A percentile compares a stretch with the other conserved stretches of the same genome.
Conservation (phyloP, 106 monocot species). For the Chionographis japonica region DNA sequence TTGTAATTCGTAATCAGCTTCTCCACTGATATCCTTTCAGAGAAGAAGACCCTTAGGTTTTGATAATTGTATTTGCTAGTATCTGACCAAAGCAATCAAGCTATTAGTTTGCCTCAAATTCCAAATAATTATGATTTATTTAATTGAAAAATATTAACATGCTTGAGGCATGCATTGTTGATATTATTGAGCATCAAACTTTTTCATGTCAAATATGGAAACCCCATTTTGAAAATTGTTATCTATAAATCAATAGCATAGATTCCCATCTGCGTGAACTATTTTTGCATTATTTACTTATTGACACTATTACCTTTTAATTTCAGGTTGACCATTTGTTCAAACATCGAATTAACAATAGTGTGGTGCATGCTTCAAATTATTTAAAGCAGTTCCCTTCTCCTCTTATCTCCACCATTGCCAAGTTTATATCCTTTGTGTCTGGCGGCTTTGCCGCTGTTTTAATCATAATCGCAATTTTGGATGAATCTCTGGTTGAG, state of each 20-base stretch:
- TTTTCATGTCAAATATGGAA: no score
- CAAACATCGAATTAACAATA: conserved; percentile 75
- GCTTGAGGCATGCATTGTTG: no score
- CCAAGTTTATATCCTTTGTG: conserved; percentile 92
- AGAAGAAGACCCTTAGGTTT: not conserved
- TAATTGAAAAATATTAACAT: no score
- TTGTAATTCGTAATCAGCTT: not conserved
- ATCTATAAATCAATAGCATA: no score
- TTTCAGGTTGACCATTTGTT: conserved; percentile 94
- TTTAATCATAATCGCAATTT: conserved; percentile 84
- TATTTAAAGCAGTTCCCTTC: conserved; percentile 97
- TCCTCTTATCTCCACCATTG: conserved; percentile 78
- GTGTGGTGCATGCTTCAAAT: conserved; percentile 64
- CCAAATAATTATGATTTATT: no score
- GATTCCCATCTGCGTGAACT: no score
- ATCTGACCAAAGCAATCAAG: no score
- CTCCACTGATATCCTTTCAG: not conserved
- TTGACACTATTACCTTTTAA: conserved; percentile 1
- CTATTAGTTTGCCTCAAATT: no score
- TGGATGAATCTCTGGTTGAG: conserved; percentile 94
- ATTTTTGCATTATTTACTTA: no score
- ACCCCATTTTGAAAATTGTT: no score
- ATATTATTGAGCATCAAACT: no score
- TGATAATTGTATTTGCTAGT: no score
- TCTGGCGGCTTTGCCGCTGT: conserved; percentile 93